Base-by-base conservation (phyloP, 2,329 filamentous ascomycete species). In the Cercospora sp. region DNA sequence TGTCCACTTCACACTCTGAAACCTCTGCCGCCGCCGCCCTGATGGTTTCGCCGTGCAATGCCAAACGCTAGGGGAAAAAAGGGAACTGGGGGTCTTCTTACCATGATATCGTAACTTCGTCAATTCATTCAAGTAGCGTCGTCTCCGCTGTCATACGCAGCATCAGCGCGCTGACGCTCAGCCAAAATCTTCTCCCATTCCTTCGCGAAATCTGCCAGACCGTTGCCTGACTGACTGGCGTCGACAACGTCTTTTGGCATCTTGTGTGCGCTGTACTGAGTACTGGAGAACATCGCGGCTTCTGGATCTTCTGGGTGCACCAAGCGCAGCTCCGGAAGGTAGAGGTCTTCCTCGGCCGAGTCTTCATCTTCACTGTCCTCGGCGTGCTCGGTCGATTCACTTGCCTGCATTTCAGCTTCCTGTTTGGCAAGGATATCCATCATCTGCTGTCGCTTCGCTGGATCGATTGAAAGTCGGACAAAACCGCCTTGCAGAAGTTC, bases 211-310 rank as follows among this genome's bases (percentile, higher is more conserved):
- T 96, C 93, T 69, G 90, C 86, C 82, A 98, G 85, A 3, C 91
- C 91, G 65, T 91, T 88, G 0, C 82, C 83, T 26, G 64, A 65
- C 33, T 78, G 80, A 31, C 85, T 86, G 2, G 87, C 88, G 75
- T 90, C 87, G 1, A 97, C 94, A 2, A 98, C 93, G 74, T 99
- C 95, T 78, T 90, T 93, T 0, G 95, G 95, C 73, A 99, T 82
- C 80, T 98, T 99, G 77, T 98, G 94, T 3, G 95, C 94, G 69
- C 93, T 97, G 79, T 96, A 98, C 75, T 94, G 91, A 1, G 93
- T 87, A 4, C 91, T 91, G 72, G 87, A 89, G 77, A 97, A 96
- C 73, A 91, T 91, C 77, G 93, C 95, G 0, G 94, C 94, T 69
- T 94, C 91, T 0, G 94, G 93, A 72, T 98, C 94, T 71, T 94